phyloP scores from a whole-genome alignment of 2,329 filamentous ascomycete species.

The Pleoardoris graminearum region DNA sequence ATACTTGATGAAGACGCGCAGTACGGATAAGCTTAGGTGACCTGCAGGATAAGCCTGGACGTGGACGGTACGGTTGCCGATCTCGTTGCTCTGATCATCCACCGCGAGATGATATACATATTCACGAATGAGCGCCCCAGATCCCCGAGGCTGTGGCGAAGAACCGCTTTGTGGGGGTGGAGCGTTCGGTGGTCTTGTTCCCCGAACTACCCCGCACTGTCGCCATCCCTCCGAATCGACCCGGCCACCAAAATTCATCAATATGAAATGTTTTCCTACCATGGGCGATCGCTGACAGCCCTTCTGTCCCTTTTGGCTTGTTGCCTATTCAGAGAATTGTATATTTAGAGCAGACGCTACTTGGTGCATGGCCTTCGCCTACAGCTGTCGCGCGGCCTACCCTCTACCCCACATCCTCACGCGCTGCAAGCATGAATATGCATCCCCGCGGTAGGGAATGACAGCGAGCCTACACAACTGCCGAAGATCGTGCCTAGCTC shows the following conservation, averaged over 20 bases:
- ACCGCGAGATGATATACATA: conserved; percentile 1
- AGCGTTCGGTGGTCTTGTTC: not conserved
- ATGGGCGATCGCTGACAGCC: not conserved
- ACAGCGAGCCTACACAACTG: conserved; percentile 24
- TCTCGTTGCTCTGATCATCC: not conserved
- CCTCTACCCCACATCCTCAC: conserved; percentile 10
- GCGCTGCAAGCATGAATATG: not conserved
- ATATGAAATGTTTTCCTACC: not conserved
- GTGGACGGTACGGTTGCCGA: too few species aligned
- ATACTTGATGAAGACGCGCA: not conserved
- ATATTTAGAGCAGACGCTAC: too few species aligned
- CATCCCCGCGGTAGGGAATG: conserved; percentile 2
- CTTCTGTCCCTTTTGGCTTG: not conserved
- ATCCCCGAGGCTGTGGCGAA: not conserved
- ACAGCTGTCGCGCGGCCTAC: too few species aligned
- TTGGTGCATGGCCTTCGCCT: too few species aligned
- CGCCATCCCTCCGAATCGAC: too few species aligned
- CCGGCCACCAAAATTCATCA: not conserved
- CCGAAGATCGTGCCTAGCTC: conserved; percentile 16
- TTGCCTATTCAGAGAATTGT: too few species aligned
- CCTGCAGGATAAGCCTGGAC: too few species aligned
- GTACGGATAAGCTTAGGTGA: not conserved
- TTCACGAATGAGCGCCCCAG: not conserved
- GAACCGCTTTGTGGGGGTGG: conserved; percentile 6
- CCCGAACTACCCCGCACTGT: conserved; percentile 10